Evolutionary conservation across 352 stramenopile genomes (phyloP), one percentile per base, ranked within the genome.

Genomic region (Phytophthora sp.): DNA sequence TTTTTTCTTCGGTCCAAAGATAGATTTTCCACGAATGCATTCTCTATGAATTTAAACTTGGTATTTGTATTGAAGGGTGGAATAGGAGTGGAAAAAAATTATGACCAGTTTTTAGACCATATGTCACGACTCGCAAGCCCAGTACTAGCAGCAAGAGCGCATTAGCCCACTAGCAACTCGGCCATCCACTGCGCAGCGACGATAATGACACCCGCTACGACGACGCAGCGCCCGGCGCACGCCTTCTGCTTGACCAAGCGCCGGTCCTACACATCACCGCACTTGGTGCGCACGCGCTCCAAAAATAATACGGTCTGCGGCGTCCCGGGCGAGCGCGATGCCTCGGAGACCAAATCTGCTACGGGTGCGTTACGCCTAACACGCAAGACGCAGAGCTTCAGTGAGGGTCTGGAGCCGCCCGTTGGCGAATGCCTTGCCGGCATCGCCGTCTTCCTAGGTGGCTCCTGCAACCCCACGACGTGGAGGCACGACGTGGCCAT

Each of bases 381-480:
- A 38, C 69, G 76, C 60, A 85, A 85, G 67, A 79, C 76, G 16
- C 74, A 77, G 44, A 87, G 76, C 69, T 85, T 87, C 51, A 84
- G 71, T 46, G 72, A 85, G 39, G 79, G 69, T 15, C 46, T 85
- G 13, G 74, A 81, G 63, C 78, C 74, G 1, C 18, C 18, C 11
- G 69, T 63, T 7, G 66, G 55, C 45, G 60, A 80, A 54, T 74
- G 66, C 29, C 45, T 72, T 11, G 31, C 66, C 11, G 73, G 84
- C 51, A 75, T 85, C 16, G 83, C 86, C 58, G 73, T 96, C 7
- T 95, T 97, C 64, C 80, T 95, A 8, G 89, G 80, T 6, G 90
- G 90, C 1, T 94, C 87, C 7, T 97, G 90, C 66, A 96, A 96
- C 69, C 89, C 90, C 29, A 96, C 90, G 56, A 96, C 84, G 4